Evolutionary conservation across 306 rosid genomes (phyloP), one percentile per base, ranked within the genome.

Genomic region (Fagus sylvatica): DNA sequence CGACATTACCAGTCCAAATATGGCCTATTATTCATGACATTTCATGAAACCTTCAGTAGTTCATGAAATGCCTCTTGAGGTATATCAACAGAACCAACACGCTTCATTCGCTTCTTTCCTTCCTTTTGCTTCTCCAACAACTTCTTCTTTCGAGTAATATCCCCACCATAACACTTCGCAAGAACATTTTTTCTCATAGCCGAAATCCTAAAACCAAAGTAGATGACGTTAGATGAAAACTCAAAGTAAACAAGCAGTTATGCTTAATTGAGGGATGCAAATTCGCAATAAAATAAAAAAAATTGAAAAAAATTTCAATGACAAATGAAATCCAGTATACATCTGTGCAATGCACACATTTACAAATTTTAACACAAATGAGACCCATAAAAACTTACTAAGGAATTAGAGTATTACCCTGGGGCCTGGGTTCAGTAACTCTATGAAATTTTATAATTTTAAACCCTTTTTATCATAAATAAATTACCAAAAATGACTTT

Each of bases 41-140:
- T 19, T 81, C 88, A 94, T 55, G 97, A 92, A 78, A 90, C 94
- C 86, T 94, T 90, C 80, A 94, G 83, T 60, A 92, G 87, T 77
- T 94, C 89, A 80, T 94, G 93, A 80, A 94, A 92, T 72, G 98
- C 98, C 84, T 94, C 98, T 73, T 94, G 98, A 53, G 98, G 98
- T 83, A 92, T 82, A 85, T 94, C 97, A 69, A 94, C 91, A 34
- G 98, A 94, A 40, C 98, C 98, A 53, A 94, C 85, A 0, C 96
- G 97, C 80, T 94, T 94, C 98, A 94, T 94, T 87, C 98, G 84
- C 87, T 92, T 94, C 83, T 94, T 94, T 70, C 98, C 98, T 91
- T 94, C 98, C 80, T 92, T 94, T 73, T 94, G 98, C 85, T 92
- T 94, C 81, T 94, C 98, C 87, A 94, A 85, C 37, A 94, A 89